phyloP scores from a whole-genome alignment of 78 protist genomes.

The Emiliania huxleyi region DNA sequence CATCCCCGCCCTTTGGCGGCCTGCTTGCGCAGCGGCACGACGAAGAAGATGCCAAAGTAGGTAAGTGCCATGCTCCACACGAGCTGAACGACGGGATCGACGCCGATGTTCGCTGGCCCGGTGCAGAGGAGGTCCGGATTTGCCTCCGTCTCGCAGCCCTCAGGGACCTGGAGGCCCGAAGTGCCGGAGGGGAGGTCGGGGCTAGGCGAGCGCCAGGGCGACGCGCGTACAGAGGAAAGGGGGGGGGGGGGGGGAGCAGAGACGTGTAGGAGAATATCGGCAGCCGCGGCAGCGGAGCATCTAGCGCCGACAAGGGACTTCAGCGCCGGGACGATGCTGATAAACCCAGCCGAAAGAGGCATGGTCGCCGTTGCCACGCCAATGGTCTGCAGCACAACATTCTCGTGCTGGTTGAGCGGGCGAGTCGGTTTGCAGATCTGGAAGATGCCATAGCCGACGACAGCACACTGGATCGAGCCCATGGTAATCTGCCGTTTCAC shows the following conservation, averaged over 20 bases:
- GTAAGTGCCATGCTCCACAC: constrained; percentile 34
- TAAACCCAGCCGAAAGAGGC: constrained; percentile 79
- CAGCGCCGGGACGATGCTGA: constrained; percentile 68
- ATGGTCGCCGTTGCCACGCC: constrained; percentile 78
- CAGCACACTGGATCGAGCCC: constrained; percentile 23
- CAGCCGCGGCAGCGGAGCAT: no score
- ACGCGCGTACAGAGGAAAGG: no score
- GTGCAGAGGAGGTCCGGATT: no score
- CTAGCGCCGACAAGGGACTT: no score
- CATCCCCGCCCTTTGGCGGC: no score
- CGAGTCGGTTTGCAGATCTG: background rate
- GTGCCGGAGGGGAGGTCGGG: no score
- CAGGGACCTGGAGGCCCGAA: no score
- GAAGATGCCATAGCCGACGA: constrained; percentile 56
- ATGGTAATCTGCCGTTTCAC: no score
- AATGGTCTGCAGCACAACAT: constrained; percentile 26
- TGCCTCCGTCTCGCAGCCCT: no score
- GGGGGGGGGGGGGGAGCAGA: background rate
- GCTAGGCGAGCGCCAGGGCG: no score
- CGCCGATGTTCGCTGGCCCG: no score
- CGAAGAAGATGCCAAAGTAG: constrained; percentile 78
- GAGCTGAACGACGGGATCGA: background rate
- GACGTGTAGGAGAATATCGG: no score
- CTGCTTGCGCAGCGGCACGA: constrained; percentile 83
- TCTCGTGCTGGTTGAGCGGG: background rate